Conservation (phyloP, 257 asterid genomes). For the Misopates orontium region DNA sequence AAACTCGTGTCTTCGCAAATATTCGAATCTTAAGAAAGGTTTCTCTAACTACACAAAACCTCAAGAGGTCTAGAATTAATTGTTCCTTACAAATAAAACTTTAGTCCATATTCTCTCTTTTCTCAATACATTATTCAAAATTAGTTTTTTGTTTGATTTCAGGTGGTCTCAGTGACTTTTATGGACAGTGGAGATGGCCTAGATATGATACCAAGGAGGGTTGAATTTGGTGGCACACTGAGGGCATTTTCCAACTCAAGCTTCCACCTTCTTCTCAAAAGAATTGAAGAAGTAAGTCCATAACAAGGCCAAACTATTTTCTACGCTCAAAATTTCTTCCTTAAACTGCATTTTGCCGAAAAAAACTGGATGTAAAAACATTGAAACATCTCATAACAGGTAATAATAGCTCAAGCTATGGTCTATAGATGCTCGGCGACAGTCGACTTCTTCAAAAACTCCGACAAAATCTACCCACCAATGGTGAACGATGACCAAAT, state of each 20-base stretch:
- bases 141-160: background rate
- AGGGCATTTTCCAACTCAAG: conserved; percentile 74
- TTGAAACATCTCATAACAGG: conserved; percentile 41
- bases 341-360: background rate
- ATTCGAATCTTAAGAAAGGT: no score
- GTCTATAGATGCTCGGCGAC: conserved; percentile 79
- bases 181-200: conserved; percentile 55
- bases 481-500: conserved; percentile 61
- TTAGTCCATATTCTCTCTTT: no score
- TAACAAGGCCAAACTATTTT: no score
- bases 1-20: no score
- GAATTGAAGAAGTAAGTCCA: conserved; percentile 75
- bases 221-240: conserved; percentile 74
- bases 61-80: no score
- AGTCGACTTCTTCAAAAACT: conserved; percentile 71
- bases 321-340: background rate
- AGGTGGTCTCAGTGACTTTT: conserved; percentile 88
- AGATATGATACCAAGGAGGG: conserved; percentile 39
- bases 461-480: conserved; percentile 74
- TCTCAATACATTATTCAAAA: no score
- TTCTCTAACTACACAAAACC: no score
- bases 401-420: conserved; percentile 64
- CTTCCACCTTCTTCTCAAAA: conserved; percentile 56
- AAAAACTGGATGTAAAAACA: background rate
- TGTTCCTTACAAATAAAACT: no score